Percentiles rank a stretch among this genome's conserved stretches.
phyloP scores from a whole-genome alignment of 108 stramenopile genomes.

The Poteriospumella lacustris region DNA sequence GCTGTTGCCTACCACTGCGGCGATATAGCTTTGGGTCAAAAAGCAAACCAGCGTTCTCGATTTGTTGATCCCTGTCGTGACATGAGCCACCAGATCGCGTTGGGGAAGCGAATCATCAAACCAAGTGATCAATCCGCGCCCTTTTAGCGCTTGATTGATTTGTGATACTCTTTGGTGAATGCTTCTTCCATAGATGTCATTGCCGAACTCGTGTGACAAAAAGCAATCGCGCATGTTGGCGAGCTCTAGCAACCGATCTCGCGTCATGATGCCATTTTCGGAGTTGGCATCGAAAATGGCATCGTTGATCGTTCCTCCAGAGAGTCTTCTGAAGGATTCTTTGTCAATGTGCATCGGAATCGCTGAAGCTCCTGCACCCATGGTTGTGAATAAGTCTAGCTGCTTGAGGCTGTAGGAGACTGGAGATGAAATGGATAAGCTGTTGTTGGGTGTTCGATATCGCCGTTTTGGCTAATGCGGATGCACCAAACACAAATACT shows the following conservation, averaged over 20 bases:
- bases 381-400: neutral
- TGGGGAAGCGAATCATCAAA: neutral
- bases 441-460: too few species aligned
- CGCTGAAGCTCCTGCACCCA: neutral
- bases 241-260: neutral
- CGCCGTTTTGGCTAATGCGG: too few species aligned
- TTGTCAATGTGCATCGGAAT: conserved; percentile 14
- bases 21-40: neutral
- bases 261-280: conserved; percentile 4
- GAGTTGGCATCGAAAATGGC: neutral
- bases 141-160: neutral
- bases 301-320: conserved; percentile 15
- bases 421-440: too few species aligned
- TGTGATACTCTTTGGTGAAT: neutral
- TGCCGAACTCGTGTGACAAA: neutral
- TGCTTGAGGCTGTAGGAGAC: too few species aligned
- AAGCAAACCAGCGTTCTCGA: neutral
- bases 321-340: neutral
- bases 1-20: neutral
- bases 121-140: neutral
- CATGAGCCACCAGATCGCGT: neutral
- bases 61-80: neutral
- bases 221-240: neutral
- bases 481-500: too few species aligned
- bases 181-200: neutral